Evolutionary conservation across 2,329 filamentous ascomycete species (phyloP).

Genomic region (Talaromyces amestolkiae): DNA sequence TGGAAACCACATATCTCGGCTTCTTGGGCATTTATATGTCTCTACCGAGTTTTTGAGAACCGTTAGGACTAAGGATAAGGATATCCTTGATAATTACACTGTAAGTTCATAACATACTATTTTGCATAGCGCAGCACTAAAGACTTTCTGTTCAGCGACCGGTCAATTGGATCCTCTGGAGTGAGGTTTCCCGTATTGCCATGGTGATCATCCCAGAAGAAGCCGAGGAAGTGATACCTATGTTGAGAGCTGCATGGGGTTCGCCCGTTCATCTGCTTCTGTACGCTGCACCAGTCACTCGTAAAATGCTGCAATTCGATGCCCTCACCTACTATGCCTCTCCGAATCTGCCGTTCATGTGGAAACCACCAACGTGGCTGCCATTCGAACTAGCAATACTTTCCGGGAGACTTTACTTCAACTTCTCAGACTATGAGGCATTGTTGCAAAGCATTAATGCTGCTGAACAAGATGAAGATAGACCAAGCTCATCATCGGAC

Average conservation of each 20-base stretch:
- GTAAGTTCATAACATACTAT: background rate
- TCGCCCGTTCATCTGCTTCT: slow-evolving; percentile 47
- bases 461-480: background rate
- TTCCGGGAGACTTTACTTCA: slow-evolving; percentile 57
- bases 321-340: slow-evolving; percentile 52
- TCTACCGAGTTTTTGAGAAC: slow-evolving; percentile 52
- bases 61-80: slow-evolving; percentile 32
- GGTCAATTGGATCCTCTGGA: slow-evolving; percentile 59
- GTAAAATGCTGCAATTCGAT: slow-evolving; percentile 61
- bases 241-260: background rate
- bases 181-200: slow-evolving; percentile 32
- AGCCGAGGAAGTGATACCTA: slow-evolving; percentile 53
- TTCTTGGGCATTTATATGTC: slow-evolving; percentile 35
- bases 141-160: slow-evolving; percentile 33
- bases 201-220: slow-evolving; percentile 64
- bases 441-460: slow-evolving; percentile 15
- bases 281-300: slow-evolving; percentile 61
- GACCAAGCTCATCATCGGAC: background rate
- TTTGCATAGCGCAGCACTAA: no score
- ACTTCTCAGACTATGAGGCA: slow-evolving; percentile 27
- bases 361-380: slow-evolving; percentile 53
- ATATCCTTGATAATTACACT: slow-evolving; percentile 44
- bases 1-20: slow-evolving; percentile 7
- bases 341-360: slow-evolving; percentile 45
- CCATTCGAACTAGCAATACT: slow-evolving; percentile 58